Percentiles rank a stretch among this genome's conserved stretches.
Evolutionary conservation across 1,284 basidiomycete genomes (phyloP).

Genomic region (Moesziomyces antarcticus): DNA sequence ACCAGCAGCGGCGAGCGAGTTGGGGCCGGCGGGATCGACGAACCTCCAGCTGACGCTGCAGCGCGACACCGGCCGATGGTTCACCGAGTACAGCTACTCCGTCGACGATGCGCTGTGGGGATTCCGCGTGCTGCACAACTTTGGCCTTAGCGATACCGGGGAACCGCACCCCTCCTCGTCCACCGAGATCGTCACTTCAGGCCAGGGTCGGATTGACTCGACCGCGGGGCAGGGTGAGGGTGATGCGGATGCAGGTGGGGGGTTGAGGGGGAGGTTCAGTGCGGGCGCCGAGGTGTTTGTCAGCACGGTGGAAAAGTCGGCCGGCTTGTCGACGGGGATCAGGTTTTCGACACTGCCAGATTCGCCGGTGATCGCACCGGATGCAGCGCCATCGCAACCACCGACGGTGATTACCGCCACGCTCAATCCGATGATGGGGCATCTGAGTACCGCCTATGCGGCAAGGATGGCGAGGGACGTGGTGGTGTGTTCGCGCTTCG

Average conservation of each 20-base stretch:
- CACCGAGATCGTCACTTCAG: background rate
- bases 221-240: constrained; percentile 72
- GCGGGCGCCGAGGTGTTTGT: constrained; percentile 94
- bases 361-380: constrained; percentile 59
- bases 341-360: constrained; percentile 90
- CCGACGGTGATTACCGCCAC: constrained; percentile 93
- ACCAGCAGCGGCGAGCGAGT: constrained; percentile 6
- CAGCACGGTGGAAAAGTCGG: constrained; percentile 89
- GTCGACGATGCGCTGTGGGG: constrained; percentile 94
- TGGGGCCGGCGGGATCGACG: constrained; percentile 57
- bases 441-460: constrained; percentile 89
- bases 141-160: constrained; percentile 70
- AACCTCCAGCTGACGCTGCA: constrained; percentile 84
- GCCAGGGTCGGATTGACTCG: constrained; percentile 66
- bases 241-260: constrained; percentile 71
- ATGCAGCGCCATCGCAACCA: constrained; percentile 70
- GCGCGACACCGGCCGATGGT: constrained; percentile 91
- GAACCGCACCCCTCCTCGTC: background rate
- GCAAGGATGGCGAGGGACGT: constrained; percentile 87
- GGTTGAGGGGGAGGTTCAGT: constrained; percentile 86
- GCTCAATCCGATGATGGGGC: constrained; percentile 96
- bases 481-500: constrained; percentile 88
- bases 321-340: constrained; percentile 91
- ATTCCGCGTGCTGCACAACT: constrained; percentile 88
- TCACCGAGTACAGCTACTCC: constrained; percentile 93